These are phyloP conservation scores for Alternaria consortialis DNA, from an alignment of 2,329 filamentous ascomycete species.

Conservation along the genomic window DNA sequence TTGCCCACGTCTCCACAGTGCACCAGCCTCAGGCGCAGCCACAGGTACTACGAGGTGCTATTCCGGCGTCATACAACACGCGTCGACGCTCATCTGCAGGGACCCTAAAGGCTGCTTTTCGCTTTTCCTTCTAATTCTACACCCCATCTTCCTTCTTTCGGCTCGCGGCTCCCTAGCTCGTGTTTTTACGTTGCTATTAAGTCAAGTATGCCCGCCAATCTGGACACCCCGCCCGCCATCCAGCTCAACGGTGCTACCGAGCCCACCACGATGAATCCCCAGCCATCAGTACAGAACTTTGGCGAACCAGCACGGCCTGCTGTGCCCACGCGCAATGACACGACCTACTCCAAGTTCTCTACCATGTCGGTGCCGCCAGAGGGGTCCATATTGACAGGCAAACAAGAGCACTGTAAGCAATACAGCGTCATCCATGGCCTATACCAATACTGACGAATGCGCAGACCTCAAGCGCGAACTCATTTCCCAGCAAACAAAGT, in stretches of 20 bases:
- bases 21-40: constrained; percentile 39
- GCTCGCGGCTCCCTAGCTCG: constrained; percentile 16
- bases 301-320: constrained; percentile 35
- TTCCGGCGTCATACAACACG: constrained; percentile 43
- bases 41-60: constrained; percentile 24
- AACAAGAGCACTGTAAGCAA: constrained; percentile 91
- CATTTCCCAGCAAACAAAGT: constrained; percentile 85
- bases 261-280: constrained; percentile 42
- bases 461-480: constrained; percentile 95
- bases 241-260: constrained; percentile 45
- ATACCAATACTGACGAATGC: constrained; percentile 12
- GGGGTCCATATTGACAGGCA: constrained; percentile 79
- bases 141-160: constrained; percentile 9
- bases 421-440: constrained; percentile 4
- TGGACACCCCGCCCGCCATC: constrained; percentile 38
- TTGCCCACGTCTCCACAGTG: constrained; percentile 22
- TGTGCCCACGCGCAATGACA: constrained; percentile 36
- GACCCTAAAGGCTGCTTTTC: constrained; percentile 9
- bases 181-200: constrained; percentile 14
- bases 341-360: constrained; percentile 52
- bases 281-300: constrained; percentile 30
- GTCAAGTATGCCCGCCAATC: constrained; percentile 36
- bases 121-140: constrained; percentile 11
- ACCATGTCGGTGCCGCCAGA: constrained; percentile 60
- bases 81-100: constrained; percentile 26